Evolutionary conservation across 345 rosid species (phyloP).

Genomic region (Corymbia maculata): DNA sequence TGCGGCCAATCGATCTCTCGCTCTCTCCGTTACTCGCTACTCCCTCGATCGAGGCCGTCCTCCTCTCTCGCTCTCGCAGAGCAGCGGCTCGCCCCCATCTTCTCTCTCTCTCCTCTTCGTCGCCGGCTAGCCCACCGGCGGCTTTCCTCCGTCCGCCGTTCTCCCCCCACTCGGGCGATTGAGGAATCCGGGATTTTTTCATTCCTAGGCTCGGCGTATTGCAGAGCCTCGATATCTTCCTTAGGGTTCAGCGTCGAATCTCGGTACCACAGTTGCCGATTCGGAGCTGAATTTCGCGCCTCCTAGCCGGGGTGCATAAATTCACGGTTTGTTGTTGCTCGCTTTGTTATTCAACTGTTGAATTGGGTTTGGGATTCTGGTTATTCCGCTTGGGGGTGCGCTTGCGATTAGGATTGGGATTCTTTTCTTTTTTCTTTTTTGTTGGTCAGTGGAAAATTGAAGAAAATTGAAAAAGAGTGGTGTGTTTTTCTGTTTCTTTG

Average conservation of each 20-base stretch:
- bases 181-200: not conserved
- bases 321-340: not conserved
- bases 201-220: not conserved
- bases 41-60: not conserved
- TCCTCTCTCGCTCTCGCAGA: conserved; percentile 2
- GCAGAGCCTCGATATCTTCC: not conserved
- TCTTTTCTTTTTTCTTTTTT: not conserved
- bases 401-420: not conserved
- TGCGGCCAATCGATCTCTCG: too few species aligned
- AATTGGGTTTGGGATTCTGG: not conserved
- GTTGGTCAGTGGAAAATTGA: not conserved
- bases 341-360: not conserved
- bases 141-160: not conserved
- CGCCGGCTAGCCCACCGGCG: conserved; percentile 16
- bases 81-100: not conserved
- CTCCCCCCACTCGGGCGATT: not conserved
- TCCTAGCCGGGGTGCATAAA: not conserved
- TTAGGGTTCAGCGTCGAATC: not conserved
- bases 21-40: not conserved
- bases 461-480: not conserved
- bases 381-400: not conserved
- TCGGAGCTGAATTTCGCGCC: not conserved
- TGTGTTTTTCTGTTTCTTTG: not conserved
- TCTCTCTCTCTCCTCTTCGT: not conserved
- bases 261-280: not conserved